phyloP scores from a whole-genome alignment of 345 rosid species.

The Xanthoceras sorbifolium region DNA sequence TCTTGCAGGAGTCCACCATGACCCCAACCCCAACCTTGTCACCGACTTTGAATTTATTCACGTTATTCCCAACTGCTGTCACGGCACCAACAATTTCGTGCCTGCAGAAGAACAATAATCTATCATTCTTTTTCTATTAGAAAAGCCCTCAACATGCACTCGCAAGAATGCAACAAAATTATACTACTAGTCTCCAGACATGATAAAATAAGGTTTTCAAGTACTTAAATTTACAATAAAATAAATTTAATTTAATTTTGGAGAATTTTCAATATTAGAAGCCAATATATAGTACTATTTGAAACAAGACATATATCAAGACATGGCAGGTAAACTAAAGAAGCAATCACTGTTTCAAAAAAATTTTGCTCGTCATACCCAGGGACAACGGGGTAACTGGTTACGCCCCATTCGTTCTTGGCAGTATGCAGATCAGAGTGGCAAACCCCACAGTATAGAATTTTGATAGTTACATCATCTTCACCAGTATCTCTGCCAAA shows the following conservation, averaged over 20 bases:
- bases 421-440: conserved; percentile 69
- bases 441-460: conserved; percentile 83
- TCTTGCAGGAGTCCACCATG: conserved; percentile 65
- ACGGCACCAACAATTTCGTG: conserved; percentile 84
- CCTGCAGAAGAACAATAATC: conserved; percentile 37
- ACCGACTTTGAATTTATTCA: conserved; percentile 62
- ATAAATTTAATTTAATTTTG: neutral
- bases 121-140: neutral
- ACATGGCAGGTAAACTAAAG: neutral
- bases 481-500: conserved; percentile 68
- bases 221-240: neutral
- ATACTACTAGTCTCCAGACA: neutral
- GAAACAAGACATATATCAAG: neutral
- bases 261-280: neutral
- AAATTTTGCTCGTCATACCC: too few species aligned
- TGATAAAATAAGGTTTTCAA: neutral
- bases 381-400: conserved; percentile 73
- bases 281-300: neutral
- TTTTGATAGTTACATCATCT: conserved; percentile 77
- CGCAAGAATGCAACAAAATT: neutral
- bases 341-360: too few species aligned
- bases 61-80: conserved; percentile 62
- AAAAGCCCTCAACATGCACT: neutral
- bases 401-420: conserved; percentile 76
- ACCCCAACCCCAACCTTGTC: conserved; percentile 85